Evolutionary conservation across 192 early-diverging fungal species (phyloP), one percentile per base, ranked within the genome.

Genomic region (Coemansia sp.): DNA sequence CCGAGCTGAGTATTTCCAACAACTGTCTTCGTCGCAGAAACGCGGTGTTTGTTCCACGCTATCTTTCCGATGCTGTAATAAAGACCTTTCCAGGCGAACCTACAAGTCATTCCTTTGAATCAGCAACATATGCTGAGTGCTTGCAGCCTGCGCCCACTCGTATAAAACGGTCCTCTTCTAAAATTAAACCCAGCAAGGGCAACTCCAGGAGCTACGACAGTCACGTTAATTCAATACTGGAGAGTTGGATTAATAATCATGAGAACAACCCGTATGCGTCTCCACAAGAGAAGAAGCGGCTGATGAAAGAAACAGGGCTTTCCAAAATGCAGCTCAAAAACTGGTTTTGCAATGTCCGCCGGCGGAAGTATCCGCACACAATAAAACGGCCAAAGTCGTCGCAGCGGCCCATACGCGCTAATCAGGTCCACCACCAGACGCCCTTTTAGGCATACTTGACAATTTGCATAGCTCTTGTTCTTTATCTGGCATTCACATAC

Each of bases 251-350:
- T 1, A 15, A 58, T 10, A 45, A 53, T 5, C 39, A 72, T 60
- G 38, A 19, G 10, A 32, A 27, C 11, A 50, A 81, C 23, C 73
- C 73, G 14, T 81, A 75, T 23, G 69, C 79, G 17, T 58, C 73
- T 2, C 24, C 56, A 8, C 38, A 41, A 24, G 73, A 67, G 24
- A 81, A 75, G 54, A 52, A 58, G n/a, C 29, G 23, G 39, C 60
- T 75, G 29, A 75, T 81, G 69, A 19, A 32, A 8, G 25, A 64
- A 25, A 75, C 79, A 1, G 73, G 70, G 6, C 60, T 81, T 15
- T 52, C 66, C 4, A 71, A 72, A 23, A 81, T 75, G 72, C 79
- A 81, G 61, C 66, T 81, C 6, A 81, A 81, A 29, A 81, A 81
- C 38, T 81, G 73, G 73, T 63, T 81, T 41, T 75, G 79, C 57